These are phyloP conservation scores for Chiua sp. DNA, from an alignment of 1,284 basidiomycete species.

Conservation along the genomic window DNA sequence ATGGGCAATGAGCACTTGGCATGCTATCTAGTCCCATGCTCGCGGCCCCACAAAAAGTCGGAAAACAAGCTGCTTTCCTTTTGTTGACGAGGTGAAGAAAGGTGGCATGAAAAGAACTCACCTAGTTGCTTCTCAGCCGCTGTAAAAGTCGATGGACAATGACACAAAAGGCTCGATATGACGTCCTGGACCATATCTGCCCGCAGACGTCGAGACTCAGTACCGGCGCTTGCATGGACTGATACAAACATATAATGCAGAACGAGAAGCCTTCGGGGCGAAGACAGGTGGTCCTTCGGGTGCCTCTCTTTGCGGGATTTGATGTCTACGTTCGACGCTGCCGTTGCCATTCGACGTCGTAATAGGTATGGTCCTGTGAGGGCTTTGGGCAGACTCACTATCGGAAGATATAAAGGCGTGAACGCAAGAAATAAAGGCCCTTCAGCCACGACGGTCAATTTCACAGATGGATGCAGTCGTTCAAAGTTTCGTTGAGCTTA, in stretches of 20 bases:
- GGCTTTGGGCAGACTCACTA: no score
- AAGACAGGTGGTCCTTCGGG: conserved; percentile 33
- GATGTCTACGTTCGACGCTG: neutral
- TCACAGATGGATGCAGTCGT: no score
- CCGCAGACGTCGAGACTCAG: conserved; percentile 73
- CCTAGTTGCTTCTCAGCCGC: conserved; percentile 90
- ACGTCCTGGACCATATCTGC: conserved; percentile 92
- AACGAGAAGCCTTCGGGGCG: conserved; percentile 77
- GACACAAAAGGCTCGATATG: conserved; percentile 92
- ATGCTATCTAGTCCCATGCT: no score
- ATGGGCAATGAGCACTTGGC: no score
- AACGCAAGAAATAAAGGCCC: no score
- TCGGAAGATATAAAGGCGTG: no score
- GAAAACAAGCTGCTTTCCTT: conserved; percentile 89
- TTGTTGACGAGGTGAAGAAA: neutral
- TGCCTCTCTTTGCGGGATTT: conserved; percentile 2
- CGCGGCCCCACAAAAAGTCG: no score
- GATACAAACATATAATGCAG: conserved; percentile 64
- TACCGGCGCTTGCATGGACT: conserved; percentile 3
- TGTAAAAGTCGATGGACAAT: conserved; percentile 98
- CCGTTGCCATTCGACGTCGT: no score
- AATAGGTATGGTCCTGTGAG: no score
- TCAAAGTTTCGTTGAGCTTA: no score
- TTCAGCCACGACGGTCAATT: no score
- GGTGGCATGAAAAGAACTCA: conserved; percentile 35